Base-by-base conservation (phyloP, 1,284 basidiomycete species). In the Ustilago lituana region DNA sequence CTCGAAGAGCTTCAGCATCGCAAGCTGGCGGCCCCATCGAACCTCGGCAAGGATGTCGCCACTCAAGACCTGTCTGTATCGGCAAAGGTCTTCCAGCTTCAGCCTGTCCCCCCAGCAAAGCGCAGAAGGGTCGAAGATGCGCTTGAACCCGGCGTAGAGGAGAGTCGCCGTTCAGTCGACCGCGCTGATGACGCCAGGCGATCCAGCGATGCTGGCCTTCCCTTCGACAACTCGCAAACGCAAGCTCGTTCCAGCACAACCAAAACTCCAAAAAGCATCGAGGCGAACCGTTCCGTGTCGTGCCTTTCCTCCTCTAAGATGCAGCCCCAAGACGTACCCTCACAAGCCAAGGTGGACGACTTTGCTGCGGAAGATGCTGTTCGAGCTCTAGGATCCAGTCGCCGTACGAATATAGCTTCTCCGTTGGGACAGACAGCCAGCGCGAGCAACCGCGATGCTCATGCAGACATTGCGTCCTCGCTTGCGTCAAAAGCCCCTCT, bases 41-140 rank as follows among this genome's bases (percentile, higher is more conserved):
- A 20, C 26, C 17, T 20, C 12, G 15, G 23, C 11, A 37, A n/a
- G 11, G 27, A 4, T 32, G 32, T 4, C 6, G 24, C 45, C 31
- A 37, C 39, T 12, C 24, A 37, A 9, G 7, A 23, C 6, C 9
- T 39, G 9, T 11, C 35, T 7, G 19, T 39, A 10, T 48, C 46
- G 29, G 50, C 33, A 12, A 35, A n/a, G 5, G 32, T 32, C 32
- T 62, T 68, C 17, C 65, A 51, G 23, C 51, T 68, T 31, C 54
- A 62, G 26, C 59, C 65, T 4, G 59, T 55, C 2, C 65, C 65
- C 14, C 40, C 55, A 2, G 35, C 41, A 7, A 68, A 68, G 36
- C 59, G 60, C 29, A 58, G 65, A 52, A 45, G 48, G 33, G n/a
- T 68, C 4, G 51, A 68, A 26, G 52, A 56, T 14, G 44, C 29